Conservation (phyloP, 495 filamentous ascomycete species). For the Hypoxylon subgilvum region DNA sequence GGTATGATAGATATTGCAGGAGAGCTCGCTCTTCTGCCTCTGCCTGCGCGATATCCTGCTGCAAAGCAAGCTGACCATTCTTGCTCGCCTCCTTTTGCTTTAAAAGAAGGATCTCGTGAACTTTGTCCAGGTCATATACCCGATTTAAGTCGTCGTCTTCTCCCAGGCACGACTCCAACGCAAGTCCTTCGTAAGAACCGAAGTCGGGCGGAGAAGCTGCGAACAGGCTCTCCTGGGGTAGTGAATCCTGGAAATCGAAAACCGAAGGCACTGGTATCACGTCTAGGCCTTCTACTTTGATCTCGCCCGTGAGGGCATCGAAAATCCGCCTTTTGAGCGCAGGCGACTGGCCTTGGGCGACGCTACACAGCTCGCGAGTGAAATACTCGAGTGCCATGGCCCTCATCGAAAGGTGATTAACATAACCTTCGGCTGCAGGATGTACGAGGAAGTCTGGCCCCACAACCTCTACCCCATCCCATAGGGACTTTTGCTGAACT, state of each 20-base stretch:
- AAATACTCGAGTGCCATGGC: conserved; percentile 81
- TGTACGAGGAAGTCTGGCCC: conserved; percentile 67
- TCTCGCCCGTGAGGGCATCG: conserved; percentile 77
- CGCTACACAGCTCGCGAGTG: conserved; percentile 80
- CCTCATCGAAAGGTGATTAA: conserved; percentile 75
- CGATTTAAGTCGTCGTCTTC: conserved; percentile 53
- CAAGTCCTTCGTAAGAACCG: conserved; percentile 63
- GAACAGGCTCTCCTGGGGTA: conserved; percentile 68
- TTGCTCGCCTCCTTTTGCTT: conserved; percentile 62
- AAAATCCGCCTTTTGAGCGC: conserved; percentile 79
- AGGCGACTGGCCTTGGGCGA: conserved; percentile 70
- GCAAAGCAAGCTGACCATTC: conserved; percentile 55
- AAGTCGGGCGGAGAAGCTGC: conserved; percentile 56
- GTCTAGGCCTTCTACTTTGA: conserved; percentile 65
- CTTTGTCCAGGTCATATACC: conserved; percentile 64
- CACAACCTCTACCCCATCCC: conserved; percentile 64
- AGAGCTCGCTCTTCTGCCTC: conserved; percentile 63
- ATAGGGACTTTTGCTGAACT: conserved; percentile 66
- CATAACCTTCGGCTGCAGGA: conserved; percentile 66
- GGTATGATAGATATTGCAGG: conserved; percentile 61
- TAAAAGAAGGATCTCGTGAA: conserved; percentile 67
- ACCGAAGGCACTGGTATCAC: conserved; percentile 70
- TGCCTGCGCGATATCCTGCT: conserved; percentile 62
- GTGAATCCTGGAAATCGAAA: conserved; percentile 93
- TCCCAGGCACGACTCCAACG: conserved; percentile 65